These are phyloP conservation scores for Fusarium austroafricanum DNA, from an alignment of 2,329 filamentous ascomycete genomes.

Conservation along the genomic window DNA sequence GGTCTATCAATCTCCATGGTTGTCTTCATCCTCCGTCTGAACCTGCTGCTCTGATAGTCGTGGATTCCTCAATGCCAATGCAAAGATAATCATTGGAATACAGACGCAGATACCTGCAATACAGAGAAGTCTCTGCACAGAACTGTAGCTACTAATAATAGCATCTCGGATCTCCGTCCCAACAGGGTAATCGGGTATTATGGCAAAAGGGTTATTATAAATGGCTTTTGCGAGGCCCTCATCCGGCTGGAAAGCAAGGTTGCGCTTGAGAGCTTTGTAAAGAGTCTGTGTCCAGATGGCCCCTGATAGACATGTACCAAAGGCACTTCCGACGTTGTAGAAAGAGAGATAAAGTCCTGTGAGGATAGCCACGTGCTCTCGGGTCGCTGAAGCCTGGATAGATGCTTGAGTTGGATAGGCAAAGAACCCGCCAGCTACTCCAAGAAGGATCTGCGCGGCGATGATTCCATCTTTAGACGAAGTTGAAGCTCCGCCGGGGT, in stretches of 20 bases:
- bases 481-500: conserved; percentile 59
- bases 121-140: conserved; percentile 58
- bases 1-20: background rate
- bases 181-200: conserved; percentile 51
- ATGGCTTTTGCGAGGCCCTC: conserved; percentile 50
- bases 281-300: conserved; percentile 58
- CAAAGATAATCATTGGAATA: conserved; percentile 60
- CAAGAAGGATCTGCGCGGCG: conserved; percentile 66
- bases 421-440: conserved; percentile 69
- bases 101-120: conserved; percentile 60
- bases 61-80: conserved; percentile 57
- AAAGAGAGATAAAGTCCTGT: conserved; percentile 55
- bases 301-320: conserved; percentile 56
- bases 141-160: conserved; percentile 59
- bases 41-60: conserved; percentile 54
- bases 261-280: conserved; percentile 47
- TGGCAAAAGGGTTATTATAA: conserved; percentile 53
- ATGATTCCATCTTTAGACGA: conserved; percentile 63
- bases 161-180: conserved; percentile 58
- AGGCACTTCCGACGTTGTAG: conserved; percentile 56
- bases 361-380: conserved; percentile 54
- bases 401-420: conserved; percentile 56
- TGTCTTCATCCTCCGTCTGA: conserved; percentile 37
- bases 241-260: conserved; percentile 52
- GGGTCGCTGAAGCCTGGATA: conserved; percentile 53